phyloP scores from a whole-genome alignment of 1,284 basidiomycete genomes.

The Anthracocystis walkeri region DNA sequence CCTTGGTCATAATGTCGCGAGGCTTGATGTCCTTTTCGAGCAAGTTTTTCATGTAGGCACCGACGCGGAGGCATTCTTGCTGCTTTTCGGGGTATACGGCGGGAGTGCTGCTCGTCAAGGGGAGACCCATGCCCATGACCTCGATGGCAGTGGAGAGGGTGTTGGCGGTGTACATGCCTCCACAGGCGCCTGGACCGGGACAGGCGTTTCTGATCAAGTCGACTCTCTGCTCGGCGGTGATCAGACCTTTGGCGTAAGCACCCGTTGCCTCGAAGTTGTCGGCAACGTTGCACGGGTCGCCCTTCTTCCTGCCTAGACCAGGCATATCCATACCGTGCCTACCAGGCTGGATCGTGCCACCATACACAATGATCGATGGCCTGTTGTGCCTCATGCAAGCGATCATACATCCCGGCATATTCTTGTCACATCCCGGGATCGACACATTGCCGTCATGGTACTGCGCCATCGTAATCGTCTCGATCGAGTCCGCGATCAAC shows the following conservation, averaged over 20 bases:
- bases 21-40: slow-evolving; percentile 90
- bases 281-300: slow-evolving; percentile 80
- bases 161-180: slow-evolving; percentile 96
- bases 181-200: slow-evolving; percentile 93
- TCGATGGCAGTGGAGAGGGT: slow-evolving; percentile 93
- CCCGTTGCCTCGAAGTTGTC: slow-evolving; percentile 92
- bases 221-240: slow-evolving; percentile 80
- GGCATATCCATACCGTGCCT: slow-evolving; percentile 82
- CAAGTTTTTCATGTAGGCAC: slow-evolving; percentile 82
- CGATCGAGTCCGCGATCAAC: slow-evolving; percentile 89
- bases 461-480: slow-evolving; percentile 93
- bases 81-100: slow-evolving; percentile 84
- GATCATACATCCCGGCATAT: slow-evolving; percentile 93
- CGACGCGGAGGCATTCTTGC: slow-evolving; percentile 86
- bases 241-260: slow-evolving; percentile 80
- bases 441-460: slow-evolving; percentile 99
- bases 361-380: slow-evolving; percentile 95
- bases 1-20: slow-evolving; percentile 92
- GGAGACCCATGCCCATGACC: slow-evolving; percentile 90
- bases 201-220: slow-evolving; percentile 90
- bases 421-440: slow-evolving; percentile 95
- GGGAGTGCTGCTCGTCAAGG: slow-evolving; percentile 83
- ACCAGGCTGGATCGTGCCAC: slow-evolving; percentile 84
- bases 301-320: slow-evolving; percentile 80
- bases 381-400: slow-evolving; percentile 92